A percentile compares a stretch with the other conserved stretches of the same genome.
phyloP scores from a whole-genome alignment of 2,329 filamentous ascomycete genomes.

The Coleophoma cylindrospora region DNA sequence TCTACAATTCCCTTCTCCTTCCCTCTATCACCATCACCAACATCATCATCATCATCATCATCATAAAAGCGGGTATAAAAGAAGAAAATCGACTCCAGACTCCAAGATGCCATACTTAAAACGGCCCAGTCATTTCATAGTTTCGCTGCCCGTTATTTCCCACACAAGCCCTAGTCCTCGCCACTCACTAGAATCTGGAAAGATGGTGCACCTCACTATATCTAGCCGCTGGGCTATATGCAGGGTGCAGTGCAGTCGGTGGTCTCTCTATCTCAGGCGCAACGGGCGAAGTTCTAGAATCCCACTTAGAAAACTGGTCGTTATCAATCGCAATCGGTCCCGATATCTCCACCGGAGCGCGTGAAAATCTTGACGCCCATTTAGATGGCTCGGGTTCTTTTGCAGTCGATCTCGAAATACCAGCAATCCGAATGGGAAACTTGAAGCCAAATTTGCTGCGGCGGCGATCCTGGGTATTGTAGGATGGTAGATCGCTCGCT shows the following conservation, averaged over 20 bases:
- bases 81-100: too few relatives aligned
- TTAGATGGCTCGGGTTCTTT: constrained; percentile 45
- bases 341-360: neutral
- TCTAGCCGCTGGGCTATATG: constrained; percentile 30
- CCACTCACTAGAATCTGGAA: constrained; percentile 16
- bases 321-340: constrained; percentile 31
- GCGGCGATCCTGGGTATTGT: constrained; percentile 31
- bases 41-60: too few relatives aligned
- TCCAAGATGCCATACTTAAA: too few relatives aligned
- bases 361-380: constrained; percentile 11
- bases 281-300: constrained; percentile 38
- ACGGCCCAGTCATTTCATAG: too few relatives aligned
- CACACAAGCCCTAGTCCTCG: too few relatives aligned
- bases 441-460: constrained; percentile 29
- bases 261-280: constrained; percentile 49
- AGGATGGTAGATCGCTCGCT: constrained; percentile 18
- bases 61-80: too few relatives aligned
- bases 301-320: constrained; percentile 38
- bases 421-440: constrained; percentile 33
- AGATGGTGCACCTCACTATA: constrained; percentile 22
- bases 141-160: too few relatives aligned
- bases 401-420: constrained; percentile 52
- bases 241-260: constrained; percentile 52
- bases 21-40: too few relatives aligned
- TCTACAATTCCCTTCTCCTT: too few relatives aligned